A percentile compares a stretch with the other conserved stretches of the same genome.
Evolutionary conservation across 495 filamentous ascomycete genomes (phyloP).

Genomic region (Parmelia sp.): DNA sequence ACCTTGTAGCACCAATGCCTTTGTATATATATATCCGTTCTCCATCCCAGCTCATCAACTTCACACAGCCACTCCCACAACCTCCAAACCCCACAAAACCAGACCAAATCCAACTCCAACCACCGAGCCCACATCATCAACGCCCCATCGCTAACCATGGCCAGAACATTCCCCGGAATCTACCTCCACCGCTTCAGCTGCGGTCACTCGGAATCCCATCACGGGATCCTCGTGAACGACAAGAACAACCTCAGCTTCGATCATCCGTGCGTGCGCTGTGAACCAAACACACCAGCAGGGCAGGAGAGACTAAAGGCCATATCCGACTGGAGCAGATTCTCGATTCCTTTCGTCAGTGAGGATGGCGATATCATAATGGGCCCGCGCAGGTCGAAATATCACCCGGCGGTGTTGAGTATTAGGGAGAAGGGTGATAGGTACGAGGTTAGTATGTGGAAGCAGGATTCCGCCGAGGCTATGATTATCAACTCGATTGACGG

Average conservation of each 20-base stretch:
- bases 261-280: not conserved
- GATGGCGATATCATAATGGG: not conserved
- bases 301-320: not conserved
- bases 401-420: not conserved
- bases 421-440: not conserved
- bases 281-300: conserved; percentile 1
- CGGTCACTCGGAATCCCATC: not conserved
- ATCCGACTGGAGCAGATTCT: too few species aligned
- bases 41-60: not conserved
- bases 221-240: conserved; percentile 3
- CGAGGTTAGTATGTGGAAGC: not conserved
- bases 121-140: not conserved
- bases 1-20: not conserved
- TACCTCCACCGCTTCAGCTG: conserved; percentile 6
- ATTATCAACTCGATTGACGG: not conserved
- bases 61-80: too few species aligned
- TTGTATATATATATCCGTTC: not conserved
- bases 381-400: not conserved
- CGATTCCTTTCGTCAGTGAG: not conserved
- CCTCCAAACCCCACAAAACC: too few species aligned
- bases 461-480: not conserved
- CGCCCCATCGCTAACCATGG: not conserved
- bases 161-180: not conserved
- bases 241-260: not conserved
- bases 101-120: not conserved